Evolutionary conservation across 495 filamentous ascomycete species (phyloP).

Genomic region (Daldinia childiae): DNA sequence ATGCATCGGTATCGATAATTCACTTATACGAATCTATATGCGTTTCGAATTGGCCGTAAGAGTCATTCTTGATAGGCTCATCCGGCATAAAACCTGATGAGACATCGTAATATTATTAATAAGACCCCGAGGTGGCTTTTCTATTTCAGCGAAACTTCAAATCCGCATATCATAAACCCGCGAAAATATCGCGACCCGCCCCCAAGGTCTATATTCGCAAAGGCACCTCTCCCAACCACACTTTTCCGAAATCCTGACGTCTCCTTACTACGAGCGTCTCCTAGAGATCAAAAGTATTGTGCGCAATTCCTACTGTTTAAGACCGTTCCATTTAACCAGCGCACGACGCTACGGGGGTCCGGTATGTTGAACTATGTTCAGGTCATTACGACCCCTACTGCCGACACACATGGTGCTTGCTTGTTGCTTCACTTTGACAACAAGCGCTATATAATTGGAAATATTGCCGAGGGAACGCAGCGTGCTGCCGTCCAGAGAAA

Average conservation of each 20-base stretch:
- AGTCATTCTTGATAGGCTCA: constrained; percentile 5
- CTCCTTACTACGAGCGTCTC: constrained; percentile 11
- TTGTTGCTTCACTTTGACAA: constrained; percentile 79
- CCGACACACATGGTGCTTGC: constrained; percentile 84
- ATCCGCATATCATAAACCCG: constrained; percentile 1
- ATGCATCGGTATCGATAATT: constrained; percentile 7
- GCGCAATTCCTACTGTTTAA: constrained; percentile 10
- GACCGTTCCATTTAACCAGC: background rate
- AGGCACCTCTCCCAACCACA: constrained; percentile 12
- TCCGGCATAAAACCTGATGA: constrained; percentile 16
- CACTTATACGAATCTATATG: background rate
- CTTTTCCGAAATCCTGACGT: background rate
- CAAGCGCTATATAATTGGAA: constrained; percentile 88
- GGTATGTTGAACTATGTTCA: constrained; percentile 77
- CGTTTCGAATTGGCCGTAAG: background rate
- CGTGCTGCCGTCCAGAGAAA: constrained; percentile 75
- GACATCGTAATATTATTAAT: background rate
- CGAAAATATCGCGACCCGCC: background rate
- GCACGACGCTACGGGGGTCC: no score
- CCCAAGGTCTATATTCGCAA: constrained; percentile 8
- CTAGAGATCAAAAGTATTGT: background rate
- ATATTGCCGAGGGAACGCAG: constrained; percentile 84
- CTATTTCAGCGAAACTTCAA: background rate
- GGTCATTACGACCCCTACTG: constrained; percentile 83
- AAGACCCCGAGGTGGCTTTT: constrained; percentile 6